Percentiles rank a stretch among this genome's conserved stretches.
These are phyloP conservation scores for Tuctoria greenei DNA, from an alignment of 176 grass and related monocot genomes.

Conservation along the genomic window DNA sequence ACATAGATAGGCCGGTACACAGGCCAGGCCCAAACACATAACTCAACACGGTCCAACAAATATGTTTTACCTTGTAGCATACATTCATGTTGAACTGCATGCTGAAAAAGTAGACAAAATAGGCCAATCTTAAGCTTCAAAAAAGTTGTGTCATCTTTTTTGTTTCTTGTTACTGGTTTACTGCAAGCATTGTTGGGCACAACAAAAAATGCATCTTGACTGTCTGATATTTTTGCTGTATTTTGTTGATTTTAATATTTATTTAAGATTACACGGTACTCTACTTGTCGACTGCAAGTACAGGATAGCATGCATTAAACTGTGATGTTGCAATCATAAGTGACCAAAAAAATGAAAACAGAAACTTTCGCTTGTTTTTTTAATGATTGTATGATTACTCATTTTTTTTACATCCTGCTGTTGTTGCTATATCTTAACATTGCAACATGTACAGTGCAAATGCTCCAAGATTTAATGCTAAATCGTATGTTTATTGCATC, in stretches of 20 bases:
- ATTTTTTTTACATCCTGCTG: no score
- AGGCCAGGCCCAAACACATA: no score
- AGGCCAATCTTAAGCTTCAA: neutral
- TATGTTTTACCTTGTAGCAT: neutral
- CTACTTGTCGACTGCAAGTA: neutral
- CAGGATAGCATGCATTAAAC: neutral
- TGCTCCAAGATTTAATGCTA: neutral
- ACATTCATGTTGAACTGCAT: neutral
- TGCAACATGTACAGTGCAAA: neutral
- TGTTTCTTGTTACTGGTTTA: neutral
- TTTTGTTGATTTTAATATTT: neutral
- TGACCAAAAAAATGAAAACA: slow-evolving; percentile 1
- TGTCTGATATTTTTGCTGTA: neutral
- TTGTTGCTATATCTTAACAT: slow-evolving; percentile 13
- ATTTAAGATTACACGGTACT: neutral
- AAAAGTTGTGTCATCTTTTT: neutral
- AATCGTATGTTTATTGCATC: neutral
- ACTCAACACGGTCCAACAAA: no score
- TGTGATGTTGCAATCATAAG: neutral
- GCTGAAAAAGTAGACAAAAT: neutral
- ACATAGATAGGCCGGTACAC: no score
- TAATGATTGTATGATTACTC: neutral
- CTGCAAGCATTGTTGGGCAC: neutral
- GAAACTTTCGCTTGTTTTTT: neutral
- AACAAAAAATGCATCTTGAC: neutral